Percentiles rank a stretch among this genome's conserved stretches.
Conservation (phyloP, 2,329 filamentous ascomycete species). For the Huntiella bhutanensis region DNA sequence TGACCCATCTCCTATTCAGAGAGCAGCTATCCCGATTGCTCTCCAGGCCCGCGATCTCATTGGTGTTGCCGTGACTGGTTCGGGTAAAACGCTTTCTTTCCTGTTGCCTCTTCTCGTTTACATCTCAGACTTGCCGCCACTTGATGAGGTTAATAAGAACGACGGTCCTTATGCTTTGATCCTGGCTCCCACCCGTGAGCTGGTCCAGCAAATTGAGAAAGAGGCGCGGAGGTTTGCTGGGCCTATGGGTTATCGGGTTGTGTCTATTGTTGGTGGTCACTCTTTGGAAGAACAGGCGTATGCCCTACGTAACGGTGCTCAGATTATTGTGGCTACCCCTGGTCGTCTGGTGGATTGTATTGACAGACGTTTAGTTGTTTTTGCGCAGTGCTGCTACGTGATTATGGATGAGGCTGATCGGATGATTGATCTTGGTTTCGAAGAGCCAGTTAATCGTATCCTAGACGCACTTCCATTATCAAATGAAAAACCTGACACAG, state of each 20-base stretch:
- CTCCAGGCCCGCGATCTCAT: conserved; percentile 89
- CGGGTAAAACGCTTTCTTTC: conserved; percentile 94
- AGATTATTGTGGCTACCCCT: conserved; percentile 96
- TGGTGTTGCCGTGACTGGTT: conserved; percentile 92
- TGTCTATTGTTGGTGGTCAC: conserved; percentile 96
- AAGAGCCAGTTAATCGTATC: conserved; percentile 95
- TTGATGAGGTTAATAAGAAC: conserved; percentile 73
- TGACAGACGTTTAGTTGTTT: conserved; percentile 73
- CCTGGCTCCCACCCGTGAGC: conserved; percentile 83
- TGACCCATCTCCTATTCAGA: conserved; percentile 79
- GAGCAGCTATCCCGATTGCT: conserved; percentile 88
- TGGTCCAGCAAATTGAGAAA: conserved; percentile 91
- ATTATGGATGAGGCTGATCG: conserved; percentile 99
- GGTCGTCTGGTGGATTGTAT: conserved; percentile 95
- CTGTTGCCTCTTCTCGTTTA: conserved; percentile 82
- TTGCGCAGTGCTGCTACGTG: conserved; percentile 92
- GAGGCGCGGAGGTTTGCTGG: conserved; percentile 85
- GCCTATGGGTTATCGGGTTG: conserved; percentile 81
- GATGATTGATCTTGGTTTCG: conserved; percentile 97
- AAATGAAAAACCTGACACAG: conserved; percentile 89
- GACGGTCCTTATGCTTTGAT: conserved; percentile 97
- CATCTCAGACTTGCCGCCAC: conserved; percentile 71
- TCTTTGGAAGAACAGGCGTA: conserved; percentile 85
- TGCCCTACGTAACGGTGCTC: conserved; percentile 75
- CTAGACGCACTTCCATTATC: conserved; percentile 78